Evolutionary conservation across 176 grass and related monocot genomes (phyloP).

Genomic region (barley (Hordeum vulgare)): DNA sequence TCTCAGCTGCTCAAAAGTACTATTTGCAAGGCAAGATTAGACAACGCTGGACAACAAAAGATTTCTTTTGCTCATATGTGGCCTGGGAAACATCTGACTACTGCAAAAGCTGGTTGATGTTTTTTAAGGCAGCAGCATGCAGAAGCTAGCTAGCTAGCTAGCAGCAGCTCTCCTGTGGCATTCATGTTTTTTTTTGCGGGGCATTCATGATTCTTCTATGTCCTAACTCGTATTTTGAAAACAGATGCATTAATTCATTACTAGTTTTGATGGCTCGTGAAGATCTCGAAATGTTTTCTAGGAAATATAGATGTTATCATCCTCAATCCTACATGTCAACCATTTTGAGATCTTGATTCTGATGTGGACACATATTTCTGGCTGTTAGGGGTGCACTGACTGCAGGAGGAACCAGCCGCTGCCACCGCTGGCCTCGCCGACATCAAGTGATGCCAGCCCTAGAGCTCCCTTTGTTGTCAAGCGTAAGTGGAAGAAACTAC

Average conservation of each 20-base stretch:
- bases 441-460: slow-evolving; percentile 40
- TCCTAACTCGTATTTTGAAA: slow-evolving; percentile 7
- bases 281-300: slow-evolving; percentile 12
- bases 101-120: slow-evolving; percentile 29
- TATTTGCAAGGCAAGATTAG: slow-evolving; percentile 56
- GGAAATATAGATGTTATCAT: not conserved
- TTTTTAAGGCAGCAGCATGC: slow-evolving; percentile 32
- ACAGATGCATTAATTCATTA: slow-evolving; percentile 7
- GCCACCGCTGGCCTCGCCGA: slow-evolving; percentile 32
- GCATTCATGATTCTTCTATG: slow-evolving; percentile 28
- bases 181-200: not conserved
- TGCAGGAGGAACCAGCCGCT: slow-evolving; percentile 67
- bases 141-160: not conserved
- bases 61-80: slow-evolving; percentile 37
- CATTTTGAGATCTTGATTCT: slow-evolving; percentile 1
- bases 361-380: slow-evolving; percentile 24
- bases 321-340: not conserved
- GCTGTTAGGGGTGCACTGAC: slow-evolving; percentile 65
- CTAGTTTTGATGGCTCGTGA: not conserved
- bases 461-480: slow-evolving; percentile 80
- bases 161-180: slow-evolving; percentile 24
- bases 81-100: slow-evolving; percentile 7
- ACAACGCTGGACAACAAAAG: slow-evolving; percentile 51
- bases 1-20: slow-evolving; percentile 37
- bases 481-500: slow-evolving; percentile 46